Conservation (phyloP, 2,329 filamentous ascomycete species). For the Alternaria sp. region DNA sequence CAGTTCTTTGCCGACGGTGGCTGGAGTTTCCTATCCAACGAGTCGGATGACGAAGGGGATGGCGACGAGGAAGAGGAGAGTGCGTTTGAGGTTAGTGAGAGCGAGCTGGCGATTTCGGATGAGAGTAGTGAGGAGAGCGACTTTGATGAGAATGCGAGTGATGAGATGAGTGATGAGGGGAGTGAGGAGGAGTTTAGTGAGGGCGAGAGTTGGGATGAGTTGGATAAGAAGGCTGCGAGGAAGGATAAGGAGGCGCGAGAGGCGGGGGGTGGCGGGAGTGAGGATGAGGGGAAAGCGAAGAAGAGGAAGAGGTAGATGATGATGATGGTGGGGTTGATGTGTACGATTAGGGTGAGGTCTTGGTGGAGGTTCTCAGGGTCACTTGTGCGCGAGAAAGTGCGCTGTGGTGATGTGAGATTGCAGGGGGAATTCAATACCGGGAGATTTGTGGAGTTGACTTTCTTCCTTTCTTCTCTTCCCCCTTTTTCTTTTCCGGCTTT, state of each 20-base stretch:
- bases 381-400: too few relatives aligned
- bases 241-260: conserved; percentile 66
- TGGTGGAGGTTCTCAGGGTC: too few relatives aligned
- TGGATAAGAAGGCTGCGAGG: conserved; percentile 83
- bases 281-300: conserved; percentile 67
- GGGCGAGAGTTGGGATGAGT: conserved; percentile 92
- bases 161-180: conserved; percentile 76
- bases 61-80: conserved; percentile 86
- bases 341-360: too few relatives aligned
- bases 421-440: too few relatives aligned
- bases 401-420: too few relatives aligned
- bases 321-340: too few relatives aligned
- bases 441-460: too few relatives aligned
- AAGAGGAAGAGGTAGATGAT: conserved; percentile 61
- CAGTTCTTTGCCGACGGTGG: conserved; percentile 95
- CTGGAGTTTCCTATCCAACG: conserved; percentile 89
- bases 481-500: too few relatives aligned
- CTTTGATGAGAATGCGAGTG: conserved; percentile 88
- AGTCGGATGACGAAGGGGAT: conserved; percentile 83
- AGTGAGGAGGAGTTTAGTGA: conserved; percentile 62
- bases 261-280: conserved; percentile 65
- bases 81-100: conserved; percentile 89
- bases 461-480: too few relatives aligned
- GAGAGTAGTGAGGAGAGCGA: conserved; percentile 89
- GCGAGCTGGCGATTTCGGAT: conserved; percentile 76